A percentile compares a stretch with the other conserved stretches of the same genome.
phyloP scores from a whole-genome alignment of 495 filamentous ascomycete species.

The Podospora sp. region DNA sequence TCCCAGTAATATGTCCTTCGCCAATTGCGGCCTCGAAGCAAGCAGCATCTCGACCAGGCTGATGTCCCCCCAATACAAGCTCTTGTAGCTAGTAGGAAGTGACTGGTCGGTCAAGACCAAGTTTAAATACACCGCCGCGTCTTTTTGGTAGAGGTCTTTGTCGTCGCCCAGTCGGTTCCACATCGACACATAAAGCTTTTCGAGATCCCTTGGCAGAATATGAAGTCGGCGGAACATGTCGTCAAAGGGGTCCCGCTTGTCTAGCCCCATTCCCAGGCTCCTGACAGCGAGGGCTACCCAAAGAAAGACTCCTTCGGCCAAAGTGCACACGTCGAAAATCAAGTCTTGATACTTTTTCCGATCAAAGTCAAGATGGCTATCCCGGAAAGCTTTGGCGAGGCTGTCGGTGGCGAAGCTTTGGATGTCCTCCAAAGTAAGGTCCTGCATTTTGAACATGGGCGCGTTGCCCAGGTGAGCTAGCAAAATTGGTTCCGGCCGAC shows the following conservation, averaged over 20 bases:
- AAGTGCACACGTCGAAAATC: background rate
- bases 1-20: background rate
- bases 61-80: background rate
- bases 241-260: conserved; percentile 3
- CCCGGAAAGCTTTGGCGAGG: background rate
- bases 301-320: conserved; percentile 21
- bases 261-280: conserved; percentile 7
- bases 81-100: background rate
- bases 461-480: background rate
- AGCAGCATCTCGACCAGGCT: background rate
- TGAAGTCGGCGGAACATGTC: conserved; percentile 1
- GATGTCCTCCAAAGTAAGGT: conserved; percentile 14
- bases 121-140: conserved; percentile 6
- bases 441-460: conserved; percentile 19
- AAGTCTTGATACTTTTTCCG: background rate
- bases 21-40: background rate
- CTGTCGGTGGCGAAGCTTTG: background rate
- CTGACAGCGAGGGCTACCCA: conserved; percentile 15
- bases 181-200: conserved; percentile 2
- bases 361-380: background rate
- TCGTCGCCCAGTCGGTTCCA: conserved; percentile 13
- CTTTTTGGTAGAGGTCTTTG: conserved; percentile 8
- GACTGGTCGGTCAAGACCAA: background rate
- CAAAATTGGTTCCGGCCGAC: conserved; percentile 16
- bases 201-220: background rate